phyloP scores from a whole-genome alignment of 75 land plant genomes.

The Picea sitchensis region DNA sequence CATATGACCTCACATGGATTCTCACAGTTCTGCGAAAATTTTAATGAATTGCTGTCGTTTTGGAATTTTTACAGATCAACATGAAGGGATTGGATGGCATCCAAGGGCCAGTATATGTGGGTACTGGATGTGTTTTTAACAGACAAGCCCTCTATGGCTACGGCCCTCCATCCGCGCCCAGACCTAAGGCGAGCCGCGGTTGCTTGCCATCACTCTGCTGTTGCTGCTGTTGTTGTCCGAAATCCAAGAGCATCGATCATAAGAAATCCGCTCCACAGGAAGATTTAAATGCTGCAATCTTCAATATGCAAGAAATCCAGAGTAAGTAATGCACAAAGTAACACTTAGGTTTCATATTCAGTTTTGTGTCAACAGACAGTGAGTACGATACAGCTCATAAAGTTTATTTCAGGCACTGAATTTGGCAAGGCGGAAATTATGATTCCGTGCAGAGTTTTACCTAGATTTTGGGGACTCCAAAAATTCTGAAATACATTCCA shows the following conservation, averaged over 20 bases:
- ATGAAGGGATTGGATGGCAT: constrained; percentile 90
- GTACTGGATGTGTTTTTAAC: constrained; percentile 86
- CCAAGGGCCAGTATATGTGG: constrained; percentile 94
- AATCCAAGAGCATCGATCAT: not conserved
- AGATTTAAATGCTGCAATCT: constrained; percentile 84
- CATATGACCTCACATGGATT: not conserved
- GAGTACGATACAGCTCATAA: no score
- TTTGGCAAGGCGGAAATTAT: no score
- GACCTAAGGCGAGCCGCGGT: constrained; percentile 57
- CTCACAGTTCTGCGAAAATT: constrained; percentile 57
- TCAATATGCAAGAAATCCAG: constrained; percentile 82
- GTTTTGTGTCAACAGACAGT: no score
- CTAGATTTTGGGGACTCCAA: no score
- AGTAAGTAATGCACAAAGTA: constrained; percentile 29
- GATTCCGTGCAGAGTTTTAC: no score
- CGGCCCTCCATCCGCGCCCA: constrained; percentile 67
- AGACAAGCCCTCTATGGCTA: constrained; percentile 91
- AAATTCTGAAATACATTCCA: no score
- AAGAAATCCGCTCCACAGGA: constrained; percentile 21
- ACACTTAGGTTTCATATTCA: no score
- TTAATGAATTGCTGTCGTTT: not conserved
- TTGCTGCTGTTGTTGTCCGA: constrained; percentile 23
- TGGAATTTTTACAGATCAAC: constrained; percentile 49
- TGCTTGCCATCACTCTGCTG: constrained; percentile 14
- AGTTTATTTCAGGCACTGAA: no score